Evolutionary conservation across 805 yeast genomes (phyloP).

Genomic region (Candida chauliodis): DNA sequence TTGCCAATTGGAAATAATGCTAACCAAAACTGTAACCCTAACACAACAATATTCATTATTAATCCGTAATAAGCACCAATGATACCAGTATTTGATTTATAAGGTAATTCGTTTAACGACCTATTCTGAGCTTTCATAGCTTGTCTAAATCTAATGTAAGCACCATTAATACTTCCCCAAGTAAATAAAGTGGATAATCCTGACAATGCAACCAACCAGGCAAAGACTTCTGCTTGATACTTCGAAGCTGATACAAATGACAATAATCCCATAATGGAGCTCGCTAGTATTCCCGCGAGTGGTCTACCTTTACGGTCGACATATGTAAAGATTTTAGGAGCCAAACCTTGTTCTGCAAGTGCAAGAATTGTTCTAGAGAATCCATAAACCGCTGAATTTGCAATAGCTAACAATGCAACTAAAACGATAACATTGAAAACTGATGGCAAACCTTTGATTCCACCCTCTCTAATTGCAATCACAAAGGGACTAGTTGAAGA

Average conservation of each 20-base stretch:
- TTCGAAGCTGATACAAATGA: slow-evolving; percentile 41
- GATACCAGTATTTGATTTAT: slow-evolving; percentile 46
- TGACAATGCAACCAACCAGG: slow-evolving; percentile 32
- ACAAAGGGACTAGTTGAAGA: slow-evolving; percentile 42
- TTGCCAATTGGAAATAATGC: slow-evolving; percentile 28
- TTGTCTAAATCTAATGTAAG: slow-evolving; percentile 31
- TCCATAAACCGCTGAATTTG: slow-evolving; percentile 43
- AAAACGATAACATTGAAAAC: slow-evolving; percentile 41
- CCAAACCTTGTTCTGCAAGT: slow-evolving; percentile 39
- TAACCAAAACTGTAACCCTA: slow-evolving; percentile 33
- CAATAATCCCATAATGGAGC: slow-evolving; percentile 34
- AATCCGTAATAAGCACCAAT: slow-evolving; percentile 27
- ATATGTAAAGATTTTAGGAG: slow-evolving; percentile 31
- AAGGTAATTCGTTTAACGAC: slow-evolving; percentile 49
- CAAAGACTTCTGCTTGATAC: slow-evolving; percentile 31
- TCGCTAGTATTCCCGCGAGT: slow-evolving; percentile 30
- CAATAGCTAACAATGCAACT: slow-evolving; percentile 39
- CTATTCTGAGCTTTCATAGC: slow-evolving; percentile 36
- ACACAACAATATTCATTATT: slow-evolving; percentile 21
- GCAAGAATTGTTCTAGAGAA: slow-evolving; percentile 40
- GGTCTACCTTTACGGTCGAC: slow-evolving; percentile 42
- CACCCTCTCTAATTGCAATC: slow-evolving; percentile 39
- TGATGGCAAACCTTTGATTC: slow-evolving; percentile 40
- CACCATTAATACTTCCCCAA: slow-evolving; percentile 32
- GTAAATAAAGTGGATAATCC: slow-evolving; percentile 36